Conservation (phyloP, 2,329 filamentous ascomycete genomes). For the Pseudocercospora pini-densiflorae region DNA sequence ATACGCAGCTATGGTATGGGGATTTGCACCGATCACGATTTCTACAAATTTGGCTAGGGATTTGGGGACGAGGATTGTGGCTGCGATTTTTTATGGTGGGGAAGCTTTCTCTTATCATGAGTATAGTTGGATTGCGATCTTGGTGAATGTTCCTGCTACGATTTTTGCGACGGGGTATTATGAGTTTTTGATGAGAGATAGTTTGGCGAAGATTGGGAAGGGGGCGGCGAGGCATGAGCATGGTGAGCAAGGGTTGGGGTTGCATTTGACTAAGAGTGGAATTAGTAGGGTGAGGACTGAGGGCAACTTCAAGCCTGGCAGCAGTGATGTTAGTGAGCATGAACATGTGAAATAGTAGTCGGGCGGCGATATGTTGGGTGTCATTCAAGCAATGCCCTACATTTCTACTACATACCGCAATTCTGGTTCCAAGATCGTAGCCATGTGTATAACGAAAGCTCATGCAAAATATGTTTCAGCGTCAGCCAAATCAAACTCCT, state of each 20-base stretch:
- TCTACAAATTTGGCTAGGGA: constrained; percentile 63
- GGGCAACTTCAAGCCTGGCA: neutral
- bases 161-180: constrained; percentile 60
- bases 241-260: constrained; percentile 56
- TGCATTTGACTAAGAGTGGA: constrained; percentile 45
- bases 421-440: too few relatives aligned
- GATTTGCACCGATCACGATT: constrained; percentile 60
- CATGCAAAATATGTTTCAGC: too few relatives aligned
- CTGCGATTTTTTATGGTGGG: constrained; percentile 60
- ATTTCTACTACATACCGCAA: neutral
- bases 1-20: constrained; percentile 59
- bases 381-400: too few relatives aligned
- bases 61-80: constrained; percentile 63
- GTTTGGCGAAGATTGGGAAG: constrained; percentile 55
- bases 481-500: too few relatives aligned
- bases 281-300: constrained; percentile 18
- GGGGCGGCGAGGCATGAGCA: constrained; percentile 57
- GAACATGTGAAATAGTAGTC: neutral
- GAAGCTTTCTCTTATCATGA: constrained; percentile 54
- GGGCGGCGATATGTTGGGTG: neutral
- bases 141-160: constrained; percentile 63
- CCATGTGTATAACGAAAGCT: too few relatives aligned
- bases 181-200: constrained; percentile 60
- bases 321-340: neutral
- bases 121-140: constrained; percentile 59